phyloP scores from a whole-genome alignment of 768 basidiomycete genomes.

The Calvatia gigantea region DNA sequence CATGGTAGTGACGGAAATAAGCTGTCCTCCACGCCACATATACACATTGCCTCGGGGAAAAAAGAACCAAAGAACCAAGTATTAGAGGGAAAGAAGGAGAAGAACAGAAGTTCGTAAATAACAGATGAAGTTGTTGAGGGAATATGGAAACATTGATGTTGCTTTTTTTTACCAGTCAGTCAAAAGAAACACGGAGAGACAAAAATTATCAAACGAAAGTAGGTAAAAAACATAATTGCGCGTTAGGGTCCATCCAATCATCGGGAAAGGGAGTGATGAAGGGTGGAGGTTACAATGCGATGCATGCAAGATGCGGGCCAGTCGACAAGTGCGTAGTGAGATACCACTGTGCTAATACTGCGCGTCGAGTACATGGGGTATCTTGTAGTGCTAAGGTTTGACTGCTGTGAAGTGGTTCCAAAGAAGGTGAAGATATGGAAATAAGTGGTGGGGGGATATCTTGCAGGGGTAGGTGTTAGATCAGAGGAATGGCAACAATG shows the following conservation, averaged over 20 bases:
- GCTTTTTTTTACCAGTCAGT: conserved; percentile 6
- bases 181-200: neutral
- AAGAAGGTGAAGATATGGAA: conserved; percentile 9
- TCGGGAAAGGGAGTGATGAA: conserved; percentile 3
- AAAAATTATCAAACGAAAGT: conserved; percentile 1
- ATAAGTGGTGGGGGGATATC: conserved; percentile 13
- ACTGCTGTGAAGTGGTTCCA: conserved; percentile 7
- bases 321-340: conserved; percentile 4
- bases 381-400: conserved; percentile 2
- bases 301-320: conserved; percentile 6
- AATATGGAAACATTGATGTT: conserved; percentile 14
- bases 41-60: neutral
- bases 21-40: neutral
- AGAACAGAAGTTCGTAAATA: conserved; percentile 1
- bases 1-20: neutral
- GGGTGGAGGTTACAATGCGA: neutral
- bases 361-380: conserved; percentile 1
- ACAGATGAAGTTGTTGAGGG: conserved; percentile 5
- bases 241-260: conserved; percentile 12
- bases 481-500: conserved; percentile 22
- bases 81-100: conserved; percentile 1
- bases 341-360: neutral
- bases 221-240: conserved; percentile 7
- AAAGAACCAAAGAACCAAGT: conserved; percentile 5
- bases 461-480: conserved; percentile 22